phyloP scores from a whole-genome alignment of 2,329 filamentous ascomycete genomes.

The Aspergillus amoenus region DNA sequence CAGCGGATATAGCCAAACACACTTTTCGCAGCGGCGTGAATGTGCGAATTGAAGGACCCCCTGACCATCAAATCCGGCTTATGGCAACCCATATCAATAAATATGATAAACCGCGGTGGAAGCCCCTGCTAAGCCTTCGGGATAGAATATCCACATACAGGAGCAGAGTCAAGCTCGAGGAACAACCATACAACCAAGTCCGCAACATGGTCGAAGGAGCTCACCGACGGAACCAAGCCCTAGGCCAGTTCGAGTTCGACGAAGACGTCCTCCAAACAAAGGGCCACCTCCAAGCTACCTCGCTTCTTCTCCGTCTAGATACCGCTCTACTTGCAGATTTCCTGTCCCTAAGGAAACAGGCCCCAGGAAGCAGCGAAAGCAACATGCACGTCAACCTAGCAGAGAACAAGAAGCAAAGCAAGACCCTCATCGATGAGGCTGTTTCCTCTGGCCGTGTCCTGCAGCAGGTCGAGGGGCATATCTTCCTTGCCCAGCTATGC shows the following conservation, averaged over 20 bases:
- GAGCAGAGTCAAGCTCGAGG: slow-evolving; percentile 31
- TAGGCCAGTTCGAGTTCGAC: slow-evolving; percentile 27
- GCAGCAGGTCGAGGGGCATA: slow-evolving; percentile 49
- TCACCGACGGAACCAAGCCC: slow-evolving; percentile 23
- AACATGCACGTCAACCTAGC: slow-evolving; percentile 9
- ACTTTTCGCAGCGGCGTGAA: background rate
- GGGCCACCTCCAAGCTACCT: slow-evolving; percentile 42
- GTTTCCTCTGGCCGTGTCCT: background rate
- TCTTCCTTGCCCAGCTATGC: slow-evolving; percentile 52
- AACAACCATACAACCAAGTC: slow-evolving; percentile 42
- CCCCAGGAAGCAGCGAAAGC: background rate
- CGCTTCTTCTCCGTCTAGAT: slow-evolving; percentile 52
- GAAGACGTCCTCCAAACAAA: slow-evolving; percentile 36
- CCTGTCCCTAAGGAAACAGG: slow-evolving; percentile 24
- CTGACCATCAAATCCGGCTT: slow-evolving; percentile 28
- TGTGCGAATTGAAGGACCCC: slow-evolving; percentile 18
- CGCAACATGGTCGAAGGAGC: slow-evolving; percentile 36
- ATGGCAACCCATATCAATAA: slow-evolving; percentile 20
- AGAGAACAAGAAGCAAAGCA: slow-evolving; percentile 40
- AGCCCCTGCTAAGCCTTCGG: slow-evolving; percentile 26
- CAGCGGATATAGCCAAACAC: background rate
- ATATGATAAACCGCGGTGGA: slow-evolving; percentile 24
- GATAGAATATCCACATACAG: slow-evolving; percentile 30
- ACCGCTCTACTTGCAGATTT: slow-evolving; percentile 48
- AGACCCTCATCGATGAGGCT: slow-evolving; percentile 41